phyloP scores from a whole-genome alignment of 306 rosid genomes.

The Argentina anserina region DNA sequence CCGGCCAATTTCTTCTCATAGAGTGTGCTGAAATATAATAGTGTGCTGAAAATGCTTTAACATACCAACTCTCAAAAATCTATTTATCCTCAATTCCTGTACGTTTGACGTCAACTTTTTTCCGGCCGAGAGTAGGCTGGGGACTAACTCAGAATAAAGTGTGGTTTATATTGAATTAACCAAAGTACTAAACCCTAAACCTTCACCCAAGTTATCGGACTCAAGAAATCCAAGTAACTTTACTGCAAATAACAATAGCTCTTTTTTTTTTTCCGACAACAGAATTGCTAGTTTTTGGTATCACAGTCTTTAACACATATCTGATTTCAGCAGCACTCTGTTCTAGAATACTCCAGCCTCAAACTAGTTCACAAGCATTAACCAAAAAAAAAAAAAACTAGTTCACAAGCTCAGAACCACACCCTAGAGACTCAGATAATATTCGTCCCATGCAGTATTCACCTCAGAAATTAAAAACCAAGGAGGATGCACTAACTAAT shows the following conservation, averaged over 20 bases:
- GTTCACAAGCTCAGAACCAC: constrained; percentile 19
- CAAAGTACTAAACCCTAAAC: no score
- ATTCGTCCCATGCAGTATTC: not conserved
- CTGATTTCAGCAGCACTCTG: constrained; percentile 14
- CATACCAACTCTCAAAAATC: no score
- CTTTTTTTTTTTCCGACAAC: no score
- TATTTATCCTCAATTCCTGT: no score
- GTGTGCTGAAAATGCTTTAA: no score
- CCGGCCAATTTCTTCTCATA: no score
- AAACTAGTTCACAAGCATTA: constrained; percentile 20
- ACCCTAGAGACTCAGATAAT: not conserved
- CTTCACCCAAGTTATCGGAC: not conserved
- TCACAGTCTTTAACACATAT: not conserved
- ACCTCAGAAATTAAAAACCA: not conserved
- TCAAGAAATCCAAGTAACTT: not conserved
- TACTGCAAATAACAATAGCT: not conserved
- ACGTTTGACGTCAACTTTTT: no score
- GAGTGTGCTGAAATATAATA: no score
- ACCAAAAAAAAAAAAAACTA: no score
- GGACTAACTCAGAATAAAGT: no score
- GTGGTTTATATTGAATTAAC: no score
- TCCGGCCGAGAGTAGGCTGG: no score
- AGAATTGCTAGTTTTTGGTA: not conserved
- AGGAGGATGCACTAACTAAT: not conserved
- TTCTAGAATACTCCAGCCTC: constrained; percentile 32